phyloP scores from a whole-genome alignment of 2,329 filamentous ascomycete species.

The Coniochaeta sp. region DNA sequence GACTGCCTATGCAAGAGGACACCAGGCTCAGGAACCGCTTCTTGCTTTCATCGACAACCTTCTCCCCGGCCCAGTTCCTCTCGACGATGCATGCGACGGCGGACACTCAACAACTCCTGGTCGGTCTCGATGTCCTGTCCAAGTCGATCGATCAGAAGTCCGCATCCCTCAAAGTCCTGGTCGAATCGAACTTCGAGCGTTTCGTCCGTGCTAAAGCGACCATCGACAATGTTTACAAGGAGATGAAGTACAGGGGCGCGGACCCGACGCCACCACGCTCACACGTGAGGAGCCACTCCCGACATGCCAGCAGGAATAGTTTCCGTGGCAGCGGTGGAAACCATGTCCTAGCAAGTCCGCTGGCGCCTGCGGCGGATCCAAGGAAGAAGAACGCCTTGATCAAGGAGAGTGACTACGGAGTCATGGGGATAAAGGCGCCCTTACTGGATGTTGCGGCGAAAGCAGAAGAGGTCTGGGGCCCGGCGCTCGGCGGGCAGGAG shows the following conservation, averaged over 20 bases:
- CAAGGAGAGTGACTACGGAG: conserved; percentile 89
- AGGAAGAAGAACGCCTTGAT: conserved; percentile 81
- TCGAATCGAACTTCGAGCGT: conserved; percentile 96
- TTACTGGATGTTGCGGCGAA: conserved; percentile 87
- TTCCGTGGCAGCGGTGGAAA: conserved; percentile 47
- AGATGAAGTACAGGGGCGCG: conserved; percentile 75
- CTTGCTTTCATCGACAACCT: conserved; percentile 89
- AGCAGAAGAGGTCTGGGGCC: conserved; percentile 96
- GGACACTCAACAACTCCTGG: conserved; percentile 72
- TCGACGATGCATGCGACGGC: conserved; percentile 85
- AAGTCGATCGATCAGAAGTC: conserved; percentile 96
- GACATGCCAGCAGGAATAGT: conserved; percentile 61
- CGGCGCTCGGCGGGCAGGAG: conserved; percentile 82
- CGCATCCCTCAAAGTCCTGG: conserved; percentile 88
- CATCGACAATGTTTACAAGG: conserved; percentile 96
- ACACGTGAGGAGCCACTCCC: conserved; percentile 44
- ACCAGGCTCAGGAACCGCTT: conserved; percentile 79
- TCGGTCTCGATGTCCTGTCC: conserved; percentile 79
- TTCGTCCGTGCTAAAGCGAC: conserved; percentile 97
- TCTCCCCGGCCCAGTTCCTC: conserved; percentile 85
- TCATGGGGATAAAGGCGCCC: conserved; percentile 80
- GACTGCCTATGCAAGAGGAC: conserved; percentile 80
- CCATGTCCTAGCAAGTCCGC: conserved; percentile 27
- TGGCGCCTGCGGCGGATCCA: conserved; percentile 39
- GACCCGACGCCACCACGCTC: conserved; percentile 40